phyloP scores from a whole-genome alignment of 2,329 filamentous ascomycete genomes.

The Claviceps spartinae region DNA sequence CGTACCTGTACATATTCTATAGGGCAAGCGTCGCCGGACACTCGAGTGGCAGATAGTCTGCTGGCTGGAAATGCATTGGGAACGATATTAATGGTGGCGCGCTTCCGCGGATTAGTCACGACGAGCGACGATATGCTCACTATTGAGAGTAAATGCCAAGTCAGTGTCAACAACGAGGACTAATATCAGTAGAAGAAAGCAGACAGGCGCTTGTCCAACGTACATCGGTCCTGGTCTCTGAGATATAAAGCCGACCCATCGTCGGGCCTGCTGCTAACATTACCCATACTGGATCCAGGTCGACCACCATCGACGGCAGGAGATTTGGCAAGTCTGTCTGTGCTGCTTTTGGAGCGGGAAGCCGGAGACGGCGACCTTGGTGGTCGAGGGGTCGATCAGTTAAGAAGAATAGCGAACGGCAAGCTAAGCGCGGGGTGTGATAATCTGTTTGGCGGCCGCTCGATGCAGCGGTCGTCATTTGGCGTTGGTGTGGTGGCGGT shows the following conservation, averaged over 20 bases:
- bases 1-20: constrained; percentile 87
- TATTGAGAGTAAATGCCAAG: constrained; percentile 23
- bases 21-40: constrained; percentile 57
- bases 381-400: neutral
- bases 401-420: constrained; percentile 4
- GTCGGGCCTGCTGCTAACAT: constrained; percentile 77
- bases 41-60: constrained; percentile 58
- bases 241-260: constrained; percentile 71
- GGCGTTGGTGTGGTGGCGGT: constrained; percentile 1
- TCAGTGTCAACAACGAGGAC: constrained; percentile 4
- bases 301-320: constrained; percentile 7
- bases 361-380: neutral
- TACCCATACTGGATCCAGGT: constrained; percentile 58
- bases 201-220: constrained; percentile 19
- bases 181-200: constrained; percentile 8
- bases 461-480: constrained; percentile 5
- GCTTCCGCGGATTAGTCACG: constrained; percentile 67
- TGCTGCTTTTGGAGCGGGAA: neutral
- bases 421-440: constrained; percentile 7
- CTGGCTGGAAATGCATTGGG: constrained; percentile 84
- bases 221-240: constrained; percentile 85
- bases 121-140: constrained; percentile 77
- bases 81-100: constrained; percentile 60
- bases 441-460: constrained; percentile 2
- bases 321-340: neutral